Base-by-base conservation (phyloP, 768 basidiomycete genomes). In the Panellus pusillus region DNA sequence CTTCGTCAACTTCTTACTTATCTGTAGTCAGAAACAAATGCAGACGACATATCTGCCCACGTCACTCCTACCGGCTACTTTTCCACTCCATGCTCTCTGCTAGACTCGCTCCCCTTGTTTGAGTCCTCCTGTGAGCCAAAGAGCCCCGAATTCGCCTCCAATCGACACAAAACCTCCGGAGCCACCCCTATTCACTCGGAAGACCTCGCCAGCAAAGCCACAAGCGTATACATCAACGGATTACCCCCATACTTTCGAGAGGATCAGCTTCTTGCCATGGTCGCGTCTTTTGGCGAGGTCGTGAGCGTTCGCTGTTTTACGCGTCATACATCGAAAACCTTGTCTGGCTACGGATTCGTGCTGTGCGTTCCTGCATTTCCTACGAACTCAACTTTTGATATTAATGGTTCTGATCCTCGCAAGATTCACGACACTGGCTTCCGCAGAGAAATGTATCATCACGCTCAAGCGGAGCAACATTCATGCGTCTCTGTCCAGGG, bases 211-310 rank as follows among this genome's bases (percentile, higher is more conserved):
- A 38, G 17, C 0, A 63, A 65, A 37, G 71, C 76, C n/a, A 79
- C 83, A 4, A 84, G 84, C 51, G 79, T 84, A 5, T 84, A 84
- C 61, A 82, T 84, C 66, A 84, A 84, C 58, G 82, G 82, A 39
- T 74, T 84, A 17, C 83, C 82, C 12, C 76, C 82, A 20, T 72
- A 81, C 62, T 84, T 71, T 56, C 75, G 79, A 3, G 82, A 83
- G 58, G 81, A 81, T 47, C 74, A 81, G 35, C 74, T 84, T 40
- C 77, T 77, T 58, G 74, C 75, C 38, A 78, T 84, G 56, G 72
- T 79, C 46, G 66, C 73, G 17, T 76, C 72, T n/a, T 84, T 80
- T 44, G 83, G 83, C 17, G 70, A 70, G 15, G 76, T 84, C 5
- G 63, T 79, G 55, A 84, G 82, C 51, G 84, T 83, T 24, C 70